These are phyloP conservation scores for Schizochytrium sp. DNA, from an alignment of 108 stramenopile species.

Conservation along the genomic window DNA sequence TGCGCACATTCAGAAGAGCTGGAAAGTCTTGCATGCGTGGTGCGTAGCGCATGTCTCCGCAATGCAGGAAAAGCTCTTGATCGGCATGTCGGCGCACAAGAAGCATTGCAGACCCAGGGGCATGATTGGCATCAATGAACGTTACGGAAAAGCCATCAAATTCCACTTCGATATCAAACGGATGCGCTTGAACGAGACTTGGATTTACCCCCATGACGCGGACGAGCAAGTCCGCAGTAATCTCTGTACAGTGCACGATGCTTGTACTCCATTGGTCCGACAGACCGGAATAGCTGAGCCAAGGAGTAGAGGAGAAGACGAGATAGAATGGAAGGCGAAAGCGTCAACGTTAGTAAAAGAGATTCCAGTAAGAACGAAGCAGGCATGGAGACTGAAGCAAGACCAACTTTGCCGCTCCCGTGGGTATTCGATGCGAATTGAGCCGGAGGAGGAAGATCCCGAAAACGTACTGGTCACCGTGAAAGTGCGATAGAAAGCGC, in stretches of 20 bases:
- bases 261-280: background rate
- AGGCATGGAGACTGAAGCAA: too few relatives aligned
- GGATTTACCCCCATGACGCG: slow-evolving; percentile 42
- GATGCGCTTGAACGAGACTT: slow-evolving; percentile 42
- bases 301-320: background rate
- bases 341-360: background rate
- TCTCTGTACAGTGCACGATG: slow-evolving; percentile 51
- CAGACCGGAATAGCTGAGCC: background rate
- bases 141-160: slow-evolving; percentile 33
- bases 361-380: too few relatives aligned
- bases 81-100: slow-evolving; percentile 37
- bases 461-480: background rate
- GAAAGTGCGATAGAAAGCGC: background rate
- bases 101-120: slow-evolving; percentile 59
- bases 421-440: background rate
- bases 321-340: background rate
- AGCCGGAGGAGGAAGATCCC: too few relatives aligned
- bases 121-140: slow-evolving; percentile 63
- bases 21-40: slow-evolving; percentile 49
- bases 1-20: slow-evolving; percentile 31
- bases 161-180: slow-evolving; percentile 37
- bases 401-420: background rate
- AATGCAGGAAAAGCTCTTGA: slow-evolving; percentile 42
- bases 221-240: slow-evolving; percentile 45
- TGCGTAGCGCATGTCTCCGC: slow-evolving; percentile 61